Evolutionary conservation across 495 filamentous ascomycete genomes (phyloP), one percentile per base, ranked within the genome.

Genomic region (Penicillium paradoxum): DNA sequence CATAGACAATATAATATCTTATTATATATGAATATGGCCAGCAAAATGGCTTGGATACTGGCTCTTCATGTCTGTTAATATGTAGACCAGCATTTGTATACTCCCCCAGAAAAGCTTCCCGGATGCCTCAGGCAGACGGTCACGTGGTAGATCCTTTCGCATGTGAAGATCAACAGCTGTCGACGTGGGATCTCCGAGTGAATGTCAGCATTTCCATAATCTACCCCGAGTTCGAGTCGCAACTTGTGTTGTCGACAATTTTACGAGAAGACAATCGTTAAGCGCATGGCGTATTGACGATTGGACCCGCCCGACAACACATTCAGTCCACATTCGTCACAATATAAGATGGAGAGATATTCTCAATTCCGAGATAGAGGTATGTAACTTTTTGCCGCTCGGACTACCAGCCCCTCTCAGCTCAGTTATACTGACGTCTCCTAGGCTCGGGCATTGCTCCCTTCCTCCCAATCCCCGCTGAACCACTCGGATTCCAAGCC

Each of bases 291-390:
- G 29, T 27, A 6, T 34, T 27, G 18, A 21, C n/a, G 30, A 43
- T 34, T 43, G 29, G 36, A 38, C 29, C 39, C 19, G 7, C 22
- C 33, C 5, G 2, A 49, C 29, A 34, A 27, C 32, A 36, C 45
- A 24, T 48, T 36, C 14, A 27, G 32, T 14, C 9, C 10, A 25
- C 9, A 44, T 4, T 9, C 9, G n/a, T 17, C 21, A 48, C 25
- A 10, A 48, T 7, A 27, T 29, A 38, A 34, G 34, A 98, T 98
- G 93, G 93, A 98, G 81, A 97, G 96, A 70, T 97, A 90, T 69
- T 92, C 90, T 9, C 91, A 97, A 67, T 99, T 88, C 59, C 85
- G 93, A 50, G 93, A 99, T 74, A 82, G 89, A 82, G 93, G 93
- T n/a, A n/a, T n/a, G n/a, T 86, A 77, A 57, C 15, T 29, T 30